Percentiles rank a stretch among this genome's conserved stretches.
Conservation (phyloP, 805 yeast species). For the Ogataea degrootiae region DNA sequence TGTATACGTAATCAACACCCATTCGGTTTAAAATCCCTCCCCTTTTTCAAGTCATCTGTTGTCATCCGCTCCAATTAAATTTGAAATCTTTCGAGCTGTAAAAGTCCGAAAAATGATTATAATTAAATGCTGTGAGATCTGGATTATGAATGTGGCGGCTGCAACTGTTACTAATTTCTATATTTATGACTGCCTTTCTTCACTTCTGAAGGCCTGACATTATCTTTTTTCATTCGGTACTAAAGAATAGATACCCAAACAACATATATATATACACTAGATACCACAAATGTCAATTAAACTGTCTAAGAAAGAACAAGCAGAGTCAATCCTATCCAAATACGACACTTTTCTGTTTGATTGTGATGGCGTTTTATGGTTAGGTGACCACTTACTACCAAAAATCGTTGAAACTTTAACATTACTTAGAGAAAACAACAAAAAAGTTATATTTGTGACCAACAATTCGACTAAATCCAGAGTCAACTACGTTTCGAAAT, state of each 20-base stretch:
- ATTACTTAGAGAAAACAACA: constrained; percentile 48
- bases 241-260: no score
- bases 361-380: constrained; percentile 97
- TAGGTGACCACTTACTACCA: constrained; percentile 79
- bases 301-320: constrained; percentile 43
- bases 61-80: no score
- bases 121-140: no score
- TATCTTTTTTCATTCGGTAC: neutral
- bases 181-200: no score
- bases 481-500: constrained; percentile 68
- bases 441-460: constrained; percentile 83
- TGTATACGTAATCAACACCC: no score
- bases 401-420: constrained; percentile 70
- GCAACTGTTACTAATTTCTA: neutral
- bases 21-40: no score
- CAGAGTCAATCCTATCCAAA: constrained; percentile 48
- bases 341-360: constrained; percentile 90
- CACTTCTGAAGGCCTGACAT: no score
- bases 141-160: no score
- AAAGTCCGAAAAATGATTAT: no score
- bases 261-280: neutral
- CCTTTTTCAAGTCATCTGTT: no score
- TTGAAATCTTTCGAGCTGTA: no score
- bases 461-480: constrained; percentile 94
- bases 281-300: constrained; percentile 40